A percentile compares a stretch with the other conserved stretches of the same genome.
These are phyloP conservation scores for Penicillium sp. DNA, from an alignment of 2,329 filamentous ascomycete species.

Conservation along the genomic window DNA sequence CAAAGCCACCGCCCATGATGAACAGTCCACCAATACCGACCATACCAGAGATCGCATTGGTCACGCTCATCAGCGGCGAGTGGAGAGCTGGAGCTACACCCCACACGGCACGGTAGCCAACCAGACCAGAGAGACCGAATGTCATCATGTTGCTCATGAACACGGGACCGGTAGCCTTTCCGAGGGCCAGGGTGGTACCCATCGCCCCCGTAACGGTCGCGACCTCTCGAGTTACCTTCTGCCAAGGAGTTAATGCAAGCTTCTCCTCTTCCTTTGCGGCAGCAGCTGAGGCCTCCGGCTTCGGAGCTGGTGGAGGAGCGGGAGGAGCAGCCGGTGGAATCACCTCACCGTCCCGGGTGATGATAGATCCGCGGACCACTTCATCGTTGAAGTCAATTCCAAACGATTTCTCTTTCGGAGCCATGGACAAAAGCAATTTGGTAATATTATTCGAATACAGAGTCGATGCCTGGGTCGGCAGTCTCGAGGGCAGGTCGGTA, in stretches of 20 bases:
- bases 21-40: constrained; percentile 88
- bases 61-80: constrained; percentile 89
- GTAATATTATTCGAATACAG: constrained; percentile 94
- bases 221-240: constrained; percentile 77
- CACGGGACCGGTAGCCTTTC: constrained; percentile 77
- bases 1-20: constrained; percentile 80
- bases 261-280: constrained; percentile 58
- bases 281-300: constrained; percentile 56
- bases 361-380: constrained; percentile 82
- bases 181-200: constrained; percentile 73
- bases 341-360: constrained; percentile 76
- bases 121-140: constrained; percentile 79
- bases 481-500: constrained; percentile 82
- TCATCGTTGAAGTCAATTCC: constrained; percentile 81
- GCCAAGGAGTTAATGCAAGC: constrained; percentile 77
- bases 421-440: constrained; percentile 82
- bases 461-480: constrained; percentile 87
- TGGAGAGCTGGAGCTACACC: constrained; percentile 82
- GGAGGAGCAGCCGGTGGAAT: constrained; percentile 76
- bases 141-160: constrained; percentile 91
- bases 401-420: constrained; percentile 76
- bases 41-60: constrained; percentile 91
- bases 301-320: constrained; percentile 57
- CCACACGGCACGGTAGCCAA: constrained; percentile 89
- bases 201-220: constrained; percentile 76